A percentile compares a stretch with the other conserved stretches of the same genome.
Conservation (phyloP, 2,329 filamentous ascomycete genomes). For the Trichophyton benhamiae region DNA sequence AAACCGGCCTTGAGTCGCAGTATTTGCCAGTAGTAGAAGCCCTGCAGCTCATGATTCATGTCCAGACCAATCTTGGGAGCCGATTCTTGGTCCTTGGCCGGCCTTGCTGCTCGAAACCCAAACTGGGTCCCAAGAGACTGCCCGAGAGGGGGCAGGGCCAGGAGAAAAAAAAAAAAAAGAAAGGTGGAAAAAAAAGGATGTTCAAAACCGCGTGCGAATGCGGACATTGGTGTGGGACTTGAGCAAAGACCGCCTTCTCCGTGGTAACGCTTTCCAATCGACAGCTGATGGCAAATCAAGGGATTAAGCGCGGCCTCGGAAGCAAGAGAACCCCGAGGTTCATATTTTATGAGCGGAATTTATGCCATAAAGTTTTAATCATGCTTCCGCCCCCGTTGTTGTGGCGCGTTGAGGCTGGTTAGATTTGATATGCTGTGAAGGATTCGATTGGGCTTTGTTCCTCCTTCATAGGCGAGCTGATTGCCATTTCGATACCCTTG, state of each 20-base stretch:
- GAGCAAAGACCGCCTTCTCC: not conserved
- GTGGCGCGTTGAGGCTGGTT: not conserved
- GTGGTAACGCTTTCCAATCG: not conserved
- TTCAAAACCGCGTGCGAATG: not conserved
- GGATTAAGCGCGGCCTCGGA: not conserved
- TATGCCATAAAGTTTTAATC: not conserved
- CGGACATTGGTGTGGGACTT: not conserved
- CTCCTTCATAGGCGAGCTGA: not conserved
- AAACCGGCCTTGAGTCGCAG: not conserved
- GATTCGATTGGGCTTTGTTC: not conserved
- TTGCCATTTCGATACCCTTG: not conserved
- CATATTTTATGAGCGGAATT: not conserved
- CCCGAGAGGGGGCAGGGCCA: not conserved
- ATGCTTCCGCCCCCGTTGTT: not conserved
- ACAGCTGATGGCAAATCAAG: not conserved
- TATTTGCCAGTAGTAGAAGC: not conserved
- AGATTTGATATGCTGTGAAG: not conserved
- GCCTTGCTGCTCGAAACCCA: not conserved
- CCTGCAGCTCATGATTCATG: not conserved
- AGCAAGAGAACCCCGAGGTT: not conserved
- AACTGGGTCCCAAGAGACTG: not conserved
- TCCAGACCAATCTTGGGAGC: not conserved
- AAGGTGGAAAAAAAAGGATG: not conserved
- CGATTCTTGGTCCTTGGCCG: not conserved
- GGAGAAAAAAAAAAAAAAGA: not conserved